Base-by-base conservation (phyloP, 805 yeast genomes). In the Blastobotrys peoriensis region DNA sequence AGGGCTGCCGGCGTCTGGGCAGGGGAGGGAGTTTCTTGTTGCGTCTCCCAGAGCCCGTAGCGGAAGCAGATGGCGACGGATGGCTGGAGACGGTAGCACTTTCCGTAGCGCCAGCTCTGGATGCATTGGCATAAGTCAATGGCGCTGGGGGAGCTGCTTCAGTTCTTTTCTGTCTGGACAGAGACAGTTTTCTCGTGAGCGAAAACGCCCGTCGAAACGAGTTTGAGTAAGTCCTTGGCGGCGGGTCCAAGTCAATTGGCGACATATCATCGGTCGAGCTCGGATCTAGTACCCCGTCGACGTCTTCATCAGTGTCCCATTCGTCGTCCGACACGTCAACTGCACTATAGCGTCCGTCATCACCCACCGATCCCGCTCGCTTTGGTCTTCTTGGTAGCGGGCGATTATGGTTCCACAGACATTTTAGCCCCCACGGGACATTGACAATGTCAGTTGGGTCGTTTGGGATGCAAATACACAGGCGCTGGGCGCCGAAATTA, bases 371-470 rank as follows among this genome's bases (percentile, higher is more conserved):
- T 18, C 21, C 33, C 20, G 33, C 15, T 37, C 36, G 25, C 18
- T 27, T 38, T 8, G 30, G 45, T 17, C 22, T 33, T 15, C 5
- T 8, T 9, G 44, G 43, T 18, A 38, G 18, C 16, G 37, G 44
- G 18, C 33, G 36, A 21, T 36, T 36, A 38, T 50, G 45, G 25
- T 55, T 54, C 64, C 63, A 61, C 6, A 55, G 48, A 3, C 61
- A 63, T 41, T 56, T 56, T 16, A 62, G 47, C 10, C 62, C 64
- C 66, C 66, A 62, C 0, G 66, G 66, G 18, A 56, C 55, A 45
- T 57, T 59, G 15, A 48, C 44, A 6, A 58, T 49, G 36, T 62
- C 66, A 10, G 65, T 55, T 17, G 61, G 49, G 44, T 62, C 66
- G 20, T 52, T 49, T 2, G 66, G 66, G 4, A 57, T 44, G 28